Base-by-base conservation (phyloP, 2,329 filamentous ascomycete genomes). In the Penicillium sp. region DNA sequence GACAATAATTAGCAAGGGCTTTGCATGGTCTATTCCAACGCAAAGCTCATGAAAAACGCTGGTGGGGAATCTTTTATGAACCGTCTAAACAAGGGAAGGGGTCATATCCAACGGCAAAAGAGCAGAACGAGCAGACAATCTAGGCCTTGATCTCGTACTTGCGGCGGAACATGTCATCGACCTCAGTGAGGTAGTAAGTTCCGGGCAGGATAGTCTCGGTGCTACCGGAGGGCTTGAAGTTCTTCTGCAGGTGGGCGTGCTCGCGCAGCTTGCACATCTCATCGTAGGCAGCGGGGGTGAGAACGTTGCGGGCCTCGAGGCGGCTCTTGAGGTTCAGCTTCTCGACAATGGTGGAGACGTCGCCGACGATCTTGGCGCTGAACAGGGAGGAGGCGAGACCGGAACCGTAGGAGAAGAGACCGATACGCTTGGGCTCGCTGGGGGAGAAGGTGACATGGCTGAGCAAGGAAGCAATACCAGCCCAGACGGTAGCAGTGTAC, bases 131-230 rank as follows among this genome's bases (percentile, higher is more conserved):
- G 39, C 56, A 61, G 39, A 37, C 52, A 46, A 57, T 62, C 72
- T 84, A 93, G 75, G 83, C 87, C 84, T 93, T 90, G 79, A 93
- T 74, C 55, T 82, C 78, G 78, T 95, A 95, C 73, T 84, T 84
- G 69, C 90, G 86, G 80, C 89, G 87, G 87, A 90, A 95, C 89
- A 91, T 91, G 68, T 91, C 89, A 71, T 95, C 90, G 48, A 95
- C 84, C 74, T 88, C 87, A 71, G 85, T 86, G 57, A 95, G 83
- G 79, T 93, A 95, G 81, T 93, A 95, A 22, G 87, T 86, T 57
- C 86, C 88, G 58, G 83, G 77, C 59, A 74, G 72, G 56, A 95
- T 83, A 65, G 84, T 89, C 46, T 89, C 88, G 27, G 82, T 71
- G 52, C 86, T 86, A 56, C 90, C 90, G 68, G 82, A 76, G 60